Evolutionary conservation across 2,329 filamentous ascomycete species (phyloP), one percentile per base, ranked within the genome.

Genomic region (Colletotrichum graminicola): DNA sequence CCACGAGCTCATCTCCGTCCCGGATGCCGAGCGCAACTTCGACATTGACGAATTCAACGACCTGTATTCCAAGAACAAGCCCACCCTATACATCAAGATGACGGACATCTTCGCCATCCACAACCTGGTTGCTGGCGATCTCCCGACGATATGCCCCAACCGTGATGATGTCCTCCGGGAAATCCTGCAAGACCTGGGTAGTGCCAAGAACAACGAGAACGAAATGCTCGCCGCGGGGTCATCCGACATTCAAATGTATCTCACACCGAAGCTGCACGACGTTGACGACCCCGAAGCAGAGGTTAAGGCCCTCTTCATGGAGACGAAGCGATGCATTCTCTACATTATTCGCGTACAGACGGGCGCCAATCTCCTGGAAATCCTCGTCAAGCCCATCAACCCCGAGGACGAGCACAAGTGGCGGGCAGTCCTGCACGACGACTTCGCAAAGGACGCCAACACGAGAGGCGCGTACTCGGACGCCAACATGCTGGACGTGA

Each of bases 1-100:
- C 82, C 88, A 87, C 56, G 89, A 92, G 43, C 82, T 98, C 72
- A 94, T 99, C 75, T 90, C 92, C 16, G 93, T 98, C 16, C 91
- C 93, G 18, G 92, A 96, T 76, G 93, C 94, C 0, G 96, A 99
- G 81, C 88, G 90, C 63, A 96, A 96, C 32, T 99, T 98, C 78
- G 95, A 98, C 80, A 98, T 99, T 79, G 96, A 99, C 79, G 96
- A 98, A 80, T 99, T 96, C 88, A 98, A 98, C 79, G 96, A 99
- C 78, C 88, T 99, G 8, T 98, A 98, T 79, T 93, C 95, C 67
- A 95, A 97, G 80, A 96, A 94, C 74, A 97, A 97, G 82, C 96
- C 96, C 8, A 98, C 95, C 0, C 87, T 99, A n/a, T 99, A 98
- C 84, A 97, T 99, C 85, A 99, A 99, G 84, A 95, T 99, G 89